Base-by-base conservation (phyloP, 2,329 filamentous ascomycete species). In the Drechmeria coniospora region DNA sequence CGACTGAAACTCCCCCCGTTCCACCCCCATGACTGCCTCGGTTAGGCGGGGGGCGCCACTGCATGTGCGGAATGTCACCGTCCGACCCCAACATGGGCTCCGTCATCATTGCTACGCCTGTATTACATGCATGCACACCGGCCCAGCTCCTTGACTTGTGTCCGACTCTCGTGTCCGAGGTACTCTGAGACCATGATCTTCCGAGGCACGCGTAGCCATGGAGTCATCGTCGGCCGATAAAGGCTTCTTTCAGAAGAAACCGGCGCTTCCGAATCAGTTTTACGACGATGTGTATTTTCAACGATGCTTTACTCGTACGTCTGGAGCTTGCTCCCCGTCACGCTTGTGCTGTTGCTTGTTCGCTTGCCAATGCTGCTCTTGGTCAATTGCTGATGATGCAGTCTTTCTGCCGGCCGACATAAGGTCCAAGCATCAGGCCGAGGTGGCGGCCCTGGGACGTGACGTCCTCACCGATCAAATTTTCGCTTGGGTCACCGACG, bases 401-500 rank as follows among this genome's bases (percentile, higher is more conserved):
- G 64, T 69, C 8, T 68, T 68, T 33, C 46, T 70, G 7, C 59
- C 65, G 1, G 28, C 38, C 3, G 34, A 51, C 2, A 35, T 68
- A 5, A 43, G 53, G 11, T 42, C 44, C 1, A 37, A 54, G 19
- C 53, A 60, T 20, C 47, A 51, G 26, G 47, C 53, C 3, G 63
- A 66, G 31, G 49, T 69, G 9, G 47, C 54, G 6, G 41, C 50
- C 7, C 56, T 74, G 17, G 68, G 61, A 23, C 47, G 61, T 12
- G 56, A 65, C 16, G 65, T 72, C 8, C 48, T 78, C 15, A 59
- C 63, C 0, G 57, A 63, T 13, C 45, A 59, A 25, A 51, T 74
- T n/a, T 62, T 78, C 24, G 45, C 59, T 35, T 68, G 61, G 50
- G 48, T 76, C 12, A 65, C 66, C 0, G 71, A 81, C 43, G 68